Evolutionary conservation across 148 eudicot genomes (phyloP), one percentile per base, ranked within the genome.

Genomic region (Fagopyrum homotropicum): DNA sequence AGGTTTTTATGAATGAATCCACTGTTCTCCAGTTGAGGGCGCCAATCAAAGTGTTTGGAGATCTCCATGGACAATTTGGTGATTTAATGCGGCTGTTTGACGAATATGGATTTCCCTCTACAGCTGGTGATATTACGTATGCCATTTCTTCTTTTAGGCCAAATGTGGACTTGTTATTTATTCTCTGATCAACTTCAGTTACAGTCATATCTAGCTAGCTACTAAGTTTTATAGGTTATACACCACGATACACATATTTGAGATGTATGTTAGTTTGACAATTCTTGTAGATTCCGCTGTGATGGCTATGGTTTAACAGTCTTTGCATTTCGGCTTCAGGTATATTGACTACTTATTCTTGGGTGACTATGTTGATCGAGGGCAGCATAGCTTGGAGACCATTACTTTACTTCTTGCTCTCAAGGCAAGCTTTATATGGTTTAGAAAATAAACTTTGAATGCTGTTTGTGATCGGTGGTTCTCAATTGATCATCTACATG

Each of bases 331-430:
- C 79, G 75, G 22, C 81, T 82, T 68, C 91, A 94, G 98, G 87
- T 94, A 91, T 75, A 94, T 94, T 54, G 98, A 94, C 77, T 94
- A 94, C 82, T 78, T 94, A 72, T 94, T 94, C 83, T 86, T 94
- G 71, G 98, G 98, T 59, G 98, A 94, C 79, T 94, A 87, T 82
- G 98, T 94, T 80, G 98, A 94, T 82, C 86, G 98, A 76, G 98
- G 98, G 70, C 98, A 94, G 78, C 98, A 94, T 84, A 94, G 98
- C 87, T 88, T 94, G 86, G 98, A 94, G 84, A 94, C 98, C 56
- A 94, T 94, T 73, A 89, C 97, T 69, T 83, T 94, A 81, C 98
- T 94, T 52, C 97, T 94, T 76, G 98, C 98, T 75, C 86, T 94
- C 16, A 91, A 94, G 95, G 97, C 83, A 83, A 77, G 80, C 76